A percentile compares a stretch with the other conserved stretches of the same genome.
phyloP scores from a whole-genome alignment of 306 rosid species.

The Senna tora region DNA sequence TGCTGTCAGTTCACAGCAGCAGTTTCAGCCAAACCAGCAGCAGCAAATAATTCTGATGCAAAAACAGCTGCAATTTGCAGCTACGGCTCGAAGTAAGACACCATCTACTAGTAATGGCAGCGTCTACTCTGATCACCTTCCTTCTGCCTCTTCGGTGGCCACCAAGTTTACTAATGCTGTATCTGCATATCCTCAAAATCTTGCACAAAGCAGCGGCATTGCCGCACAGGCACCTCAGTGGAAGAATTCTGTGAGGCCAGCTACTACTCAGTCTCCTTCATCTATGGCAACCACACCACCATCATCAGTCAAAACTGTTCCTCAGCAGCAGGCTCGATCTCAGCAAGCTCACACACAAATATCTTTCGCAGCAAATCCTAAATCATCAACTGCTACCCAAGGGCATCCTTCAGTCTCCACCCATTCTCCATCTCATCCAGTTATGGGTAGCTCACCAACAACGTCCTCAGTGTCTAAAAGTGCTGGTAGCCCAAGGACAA shows the following conservation, averaged over 20 bases:
- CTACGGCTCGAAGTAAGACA: constrained; percentile 60
- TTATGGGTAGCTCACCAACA: constrained; percentile 83
- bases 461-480: constrained; percentile 76
- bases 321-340: constrained; percentile 72
- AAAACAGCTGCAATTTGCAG: constrained; percentile 62
- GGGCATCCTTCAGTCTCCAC: constrained; percentile 61
- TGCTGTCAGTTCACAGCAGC: constrained; percentile 68
- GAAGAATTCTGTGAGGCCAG: constrained; percentile 72
- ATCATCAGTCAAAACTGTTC: constrained; percentile 61
- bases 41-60: constrained; percentile 64
- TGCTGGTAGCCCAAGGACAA: constrained; percentile 89
- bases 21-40: constrained; percentile 62
- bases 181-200: constrained; percentile 72
- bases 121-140: constrained; percentile 69
- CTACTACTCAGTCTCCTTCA: constrained; percentile 55
- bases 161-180: constrained; percentile 74
- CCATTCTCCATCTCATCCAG: constrained; percentile 81
- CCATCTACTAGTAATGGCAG: constrained; percentile 72
- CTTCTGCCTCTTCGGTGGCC: constrained; percentile 49
- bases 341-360: constrained; percentile 82
- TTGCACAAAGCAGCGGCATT: constrained; percentile 62
- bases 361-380: constrained; percentile 80
- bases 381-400: constrained; percentile 57
- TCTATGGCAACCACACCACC: constrained; percentile 69
- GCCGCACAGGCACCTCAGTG: constrained; percentile 86